Percentiles rank a stretch among this genome's conserved stretches.
phyloP scores from a whole-genome alignment of 805 yeast species.

The Starmerella lactis-condensi region DNA sequence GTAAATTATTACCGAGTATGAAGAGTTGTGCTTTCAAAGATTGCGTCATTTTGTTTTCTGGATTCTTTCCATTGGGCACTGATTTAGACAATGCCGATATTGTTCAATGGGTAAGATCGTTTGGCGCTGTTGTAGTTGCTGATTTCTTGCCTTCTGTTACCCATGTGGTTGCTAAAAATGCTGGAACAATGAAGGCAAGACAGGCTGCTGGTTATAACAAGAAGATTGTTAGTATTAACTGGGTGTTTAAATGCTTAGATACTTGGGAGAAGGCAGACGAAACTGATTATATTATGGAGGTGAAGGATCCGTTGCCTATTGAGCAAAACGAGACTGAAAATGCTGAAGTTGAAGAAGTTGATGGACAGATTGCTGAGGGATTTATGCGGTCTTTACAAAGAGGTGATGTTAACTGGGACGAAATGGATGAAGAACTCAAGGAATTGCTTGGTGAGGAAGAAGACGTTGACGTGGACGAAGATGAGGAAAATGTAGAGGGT shows the following conservation, averaged over 20 bases:
- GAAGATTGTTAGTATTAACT: conserved; percentile 73
- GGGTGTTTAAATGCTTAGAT: conserved; percentile 77
- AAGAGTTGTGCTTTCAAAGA: conserved; percentile 51
- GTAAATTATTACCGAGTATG: conserved; percentile 39
- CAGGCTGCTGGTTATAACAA: conserved; percentile 50
- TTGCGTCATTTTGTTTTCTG: conserved; percentile 60
- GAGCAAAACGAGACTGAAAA: conserved; percentile 23
- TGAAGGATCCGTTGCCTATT: conserved; percentile 30
- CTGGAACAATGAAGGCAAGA: conserved; percentile 69
- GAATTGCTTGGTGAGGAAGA: conserved; percentile 28
- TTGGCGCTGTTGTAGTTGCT: conserved; percentile 70
- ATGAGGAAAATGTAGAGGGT: too few species aligned
- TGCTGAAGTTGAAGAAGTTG: conserved; percentile 27
- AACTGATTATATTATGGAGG: conserved; percentile 35
- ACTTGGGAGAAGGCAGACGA: conserved; percentile 59
- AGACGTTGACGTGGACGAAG: conserved; percentile 14
- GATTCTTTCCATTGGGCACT: conserved; percentile 73
- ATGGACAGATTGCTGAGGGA: conserved; percentile 29
- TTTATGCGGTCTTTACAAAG: conserved; percentile 17
- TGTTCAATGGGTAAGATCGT: conserved; percentile 77
- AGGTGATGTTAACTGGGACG: conserved; percentile 29
- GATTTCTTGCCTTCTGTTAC: conserved; percentile 61
- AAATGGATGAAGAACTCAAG: conserved; percentile 37
- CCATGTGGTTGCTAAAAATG: conserved; percentile 67
- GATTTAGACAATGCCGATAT: conserved; percentile 55